Evolutionary conservation across 805 yeast genomes (phyloP), one percentile per base, ranked within the genome.

Genomic region (Myxozyma monticola): DNA sequence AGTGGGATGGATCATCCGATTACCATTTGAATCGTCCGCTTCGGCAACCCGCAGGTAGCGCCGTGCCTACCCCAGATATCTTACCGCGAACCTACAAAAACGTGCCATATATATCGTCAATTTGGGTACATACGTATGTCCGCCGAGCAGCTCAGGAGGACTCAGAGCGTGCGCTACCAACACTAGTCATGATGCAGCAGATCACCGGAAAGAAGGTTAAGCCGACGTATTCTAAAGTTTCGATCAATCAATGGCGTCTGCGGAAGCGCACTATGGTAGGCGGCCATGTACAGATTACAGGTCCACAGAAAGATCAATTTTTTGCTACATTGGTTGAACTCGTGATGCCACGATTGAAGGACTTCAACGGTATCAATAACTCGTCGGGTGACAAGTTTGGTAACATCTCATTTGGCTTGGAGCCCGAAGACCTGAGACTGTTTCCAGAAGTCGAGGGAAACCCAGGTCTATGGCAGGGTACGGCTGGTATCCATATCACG

Each of bases 381-480:
- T 74, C 77, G 38, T 73, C 89, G 3, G 99, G 98, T 54, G 97
- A 90, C 68, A 75, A 77, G 46, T 78, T 76, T 62, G 99, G 99
- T 51, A 86, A 88, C 67, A 78, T 95, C 51, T 77, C 93, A 8
- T 83, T 93, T 65, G 96, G 96, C 38, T 70, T 93, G 60, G 79
- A 78, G 35, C 81, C 87, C 1, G 87, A 84, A 46, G 88, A 87
- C 62, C 80, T 86, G 45, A 81, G 79, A 62, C 77, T 76, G 64
- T 93, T 93, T 78, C 99, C 99, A 2, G 99, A 93, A 70, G 81
- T 93, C 55, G 96, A 90, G 65, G 79, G 83, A 50, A 88, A 85
- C 69, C 88, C 84, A 66, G 98, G 91, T 67, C 73, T 85, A 57
- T 93, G 91, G 87, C 90, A 96, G 33, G 79, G 75, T 57, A 80